Evolutionary conservation across 805 yeast species (phyloP).

Genomic region (Limtongozyma cylindracea): DNA sequence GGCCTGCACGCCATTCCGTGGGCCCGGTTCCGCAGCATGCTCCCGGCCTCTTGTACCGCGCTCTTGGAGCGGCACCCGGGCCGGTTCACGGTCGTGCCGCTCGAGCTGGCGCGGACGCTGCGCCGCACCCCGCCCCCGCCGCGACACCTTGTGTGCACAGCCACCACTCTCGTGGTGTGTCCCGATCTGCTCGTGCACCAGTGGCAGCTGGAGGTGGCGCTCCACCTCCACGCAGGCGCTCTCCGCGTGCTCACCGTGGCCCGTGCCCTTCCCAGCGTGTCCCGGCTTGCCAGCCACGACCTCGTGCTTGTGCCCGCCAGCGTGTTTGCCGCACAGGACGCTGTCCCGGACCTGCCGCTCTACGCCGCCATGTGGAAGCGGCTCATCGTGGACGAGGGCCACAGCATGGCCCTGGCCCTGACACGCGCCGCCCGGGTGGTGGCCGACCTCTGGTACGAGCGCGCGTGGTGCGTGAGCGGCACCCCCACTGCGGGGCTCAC

Average conservation of each 20-base stretch:
- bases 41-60: no score
- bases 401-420: constrained; percentile 34
- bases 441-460: constrained; percentile 25
- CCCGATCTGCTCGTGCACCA: constrained; percentile 47
- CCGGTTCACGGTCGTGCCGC: no score
- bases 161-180: constrained; percentile 29
- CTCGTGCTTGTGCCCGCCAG: constrained; percentile 23
- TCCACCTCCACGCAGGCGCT: constrained; percentile 18
- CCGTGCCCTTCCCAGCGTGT: constrained; percentile 3
- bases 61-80: no score
- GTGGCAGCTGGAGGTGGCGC: constrained; percentile 32
- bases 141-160: no score
- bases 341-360: no score
- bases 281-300: constrained; percentile 18
- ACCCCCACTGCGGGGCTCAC: constrained; percentile 57
- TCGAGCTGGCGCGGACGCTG: no score
- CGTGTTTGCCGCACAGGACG: constrained; percentile 16
- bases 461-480: constrained; percentile 56
- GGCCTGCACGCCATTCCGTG: no score
- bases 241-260: constrained; percentile 11
- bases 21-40: no score
- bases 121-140: no score
- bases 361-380: constrained; percentile 32
- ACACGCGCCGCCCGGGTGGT: no score
- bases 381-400: constrained; percentile 56